Percentiles rank a stretch among this genome's conserved stretches.
Conservation (phyloP, 2,329 filamentous ascomycete species). For the Bertia moriformis region DNA sequence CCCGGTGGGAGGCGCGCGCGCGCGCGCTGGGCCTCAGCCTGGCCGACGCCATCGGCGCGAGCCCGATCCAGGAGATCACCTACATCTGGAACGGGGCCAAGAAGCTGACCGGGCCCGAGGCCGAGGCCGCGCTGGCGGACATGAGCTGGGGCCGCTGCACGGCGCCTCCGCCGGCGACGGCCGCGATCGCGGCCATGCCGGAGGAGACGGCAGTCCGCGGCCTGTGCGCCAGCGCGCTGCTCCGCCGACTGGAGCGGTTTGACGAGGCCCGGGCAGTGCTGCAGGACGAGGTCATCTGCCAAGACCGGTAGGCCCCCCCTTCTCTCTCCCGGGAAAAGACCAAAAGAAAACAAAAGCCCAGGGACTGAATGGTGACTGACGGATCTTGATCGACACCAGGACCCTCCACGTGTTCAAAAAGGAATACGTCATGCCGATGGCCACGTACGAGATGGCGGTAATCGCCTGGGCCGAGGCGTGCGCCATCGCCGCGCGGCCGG, state of each 20-base stretch:
- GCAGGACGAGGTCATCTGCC: slow-evolving; percentile 42
- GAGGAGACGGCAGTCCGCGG: slow-evolving; percentile 52
- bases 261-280: slow-evolving; percentile 53
- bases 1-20: slow-evolving; percentile 73
- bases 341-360: neutral
- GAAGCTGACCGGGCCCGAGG: slow-evolving; percentile 54
- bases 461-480: slow-evolving; percentile 61
- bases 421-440: slow-evolving; percentile 59
- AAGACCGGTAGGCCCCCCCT: slow-evolving; percentile 37
- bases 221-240: slow-evolving; percentile 50
- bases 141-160: slow-evolving; percentile 54
- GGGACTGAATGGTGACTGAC: slow-evolving; percentile 1
- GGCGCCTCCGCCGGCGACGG: slow-evolving; percentile 20
- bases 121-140: slow-evolving; percentile 47
- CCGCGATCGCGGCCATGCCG: slow-evolving; percentile 31
- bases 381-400: neutral
- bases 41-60: slow-evolving; percentile 67
- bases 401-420: slow-evolving; percentile 30
- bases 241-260: slow-evolving; percentile 46
- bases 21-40: slow-evolving; percentile 53
- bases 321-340: neutral
- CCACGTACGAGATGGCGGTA: slow-evolving; percentile 75
- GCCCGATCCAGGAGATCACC: slow-evolving; percentile 77
- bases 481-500: slow-evolving; percentile 11
- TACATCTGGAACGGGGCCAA: slow-evolving; percentile 87